Evolutionary conservation across 805 yeast genomes (phyloP), one percentile per base, ranked within the genome.

Genomic region (Wickerhamomyces kurtzmanii): DNA sequence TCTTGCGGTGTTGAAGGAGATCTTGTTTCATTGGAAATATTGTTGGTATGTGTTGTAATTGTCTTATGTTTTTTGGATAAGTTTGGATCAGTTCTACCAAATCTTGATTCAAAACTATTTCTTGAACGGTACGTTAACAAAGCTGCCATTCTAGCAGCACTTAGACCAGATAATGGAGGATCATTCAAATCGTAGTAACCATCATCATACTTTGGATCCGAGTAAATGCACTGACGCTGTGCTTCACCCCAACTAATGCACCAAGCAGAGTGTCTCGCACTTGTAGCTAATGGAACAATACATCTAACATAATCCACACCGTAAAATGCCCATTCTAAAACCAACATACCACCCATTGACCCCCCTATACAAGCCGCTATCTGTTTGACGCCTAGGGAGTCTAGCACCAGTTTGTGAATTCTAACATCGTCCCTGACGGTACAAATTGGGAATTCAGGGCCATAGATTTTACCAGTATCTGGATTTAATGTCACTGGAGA

Each of bases 221-320:
- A 79, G 55, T 87, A 91, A 17, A 91, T 85, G 37, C 94, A 76
- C 51, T 91, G 98, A 43, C 98, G 70, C 56, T 91, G 98, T 2
- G 98, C 94, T 49, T 91, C 98, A 30, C 94, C 89, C 98, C 98
- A 91, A 4, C 95, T 83, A 22, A 91, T 91, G 40, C 97, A 91
- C 98, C 98, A 91, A 0, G 98, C 98, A 3, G 94, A 80, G 24
- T 87, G 94, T 46, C 93, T 66, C 0, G 97, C 96, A 15, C 93
- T 75, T 0, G 97, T 89, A 2, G 98, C 98, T 30, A 89, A 57
- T 0, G 96, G 89, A 10, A 89, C 76, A 14, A 82, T 62, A 23
- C 69, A 61, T 33, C 68, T 67, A 19, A 91, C 94, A 47, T 71
- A 91, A 3, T 64, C 68, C 2, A 61, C 50, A 4, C 79, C 79